phyloP scores from a whole-genome alignment of 2,329 filamentous ascomycete species.

The Hirsutella thompsonii region DNA sequence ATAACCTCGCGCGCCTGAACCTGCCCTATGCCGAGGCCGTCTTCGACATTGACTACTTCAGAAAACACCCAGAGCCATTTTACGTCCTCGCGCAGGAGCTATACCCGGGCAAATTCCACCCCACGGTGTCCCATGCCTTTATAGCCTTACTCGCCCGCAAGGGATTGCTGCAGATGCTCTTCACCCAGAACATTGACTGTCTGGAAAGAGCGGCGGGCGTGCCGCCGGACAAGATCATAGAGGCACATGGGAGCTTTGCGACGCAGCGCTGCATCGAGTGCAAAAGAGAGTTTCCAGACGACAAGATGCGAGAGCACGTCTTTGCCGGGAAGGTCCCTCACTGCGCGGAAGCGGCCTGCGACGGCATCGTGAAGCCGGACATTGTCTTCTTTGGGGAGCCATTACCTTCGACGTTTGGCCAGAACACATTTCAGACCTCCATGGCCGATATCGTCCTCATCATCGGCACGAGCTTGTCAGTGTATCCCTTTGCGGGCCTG shows the following conservation, averaged over 20 bases:
- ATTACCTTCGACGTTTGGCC: conserved; percentile 28
- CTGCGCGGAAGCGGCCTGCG: conserved; percentile 50
- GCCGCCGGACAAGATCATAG: conserved; percentile 67
- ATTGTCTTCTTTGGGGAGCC: conserved; percentile 88
- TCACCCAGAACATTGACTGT: conserved; percentile 97
- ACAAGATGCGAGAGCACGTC: conserved; percentile 61
- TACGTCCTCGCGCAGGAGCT: conserved; percentile 86
- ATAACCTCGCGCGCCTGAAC: conserved; percentile 75
- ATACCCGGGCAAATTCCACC: conserved; percentile 78
- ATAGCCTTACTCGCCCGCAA: conserved; percentile 71
- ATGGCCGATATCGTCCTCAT: conserved; percentile 69
- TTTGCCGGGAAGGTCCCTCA: conserved; percentile 53
- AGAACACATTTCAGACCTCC: conserved; percentile 30
- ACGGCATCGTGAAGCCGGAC: conserved; percentile 79
- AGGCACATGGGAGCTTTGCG: conserved; percentile 93
- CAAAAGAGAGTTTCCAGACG: conserved; percentile 55
- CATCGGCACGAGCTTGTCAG: conserved; percentile 77
- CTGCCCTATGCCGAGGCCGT: conserved; percentile 85
- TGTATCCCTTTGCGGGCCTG: conserved; percentile 80
- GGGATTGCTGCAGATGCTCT: conserved; percentile 67
- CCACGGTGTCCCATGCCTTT: conserved; percentile 84
- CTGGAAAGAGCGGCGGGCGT: conserved; percentile 81
- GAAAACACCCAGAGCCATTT: conserved; percentile 73
- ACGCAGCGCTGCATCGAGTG: conserved; percentile 87
- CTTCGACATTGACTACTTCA: conserved; percentile 87